Percentiles rank a stretch among this genome's conserved stretches.
phyloP scores from a whole-genome alignment of 2,329 filamentous ascomycete genomes.

The Nakataea oryzae region DNA sequence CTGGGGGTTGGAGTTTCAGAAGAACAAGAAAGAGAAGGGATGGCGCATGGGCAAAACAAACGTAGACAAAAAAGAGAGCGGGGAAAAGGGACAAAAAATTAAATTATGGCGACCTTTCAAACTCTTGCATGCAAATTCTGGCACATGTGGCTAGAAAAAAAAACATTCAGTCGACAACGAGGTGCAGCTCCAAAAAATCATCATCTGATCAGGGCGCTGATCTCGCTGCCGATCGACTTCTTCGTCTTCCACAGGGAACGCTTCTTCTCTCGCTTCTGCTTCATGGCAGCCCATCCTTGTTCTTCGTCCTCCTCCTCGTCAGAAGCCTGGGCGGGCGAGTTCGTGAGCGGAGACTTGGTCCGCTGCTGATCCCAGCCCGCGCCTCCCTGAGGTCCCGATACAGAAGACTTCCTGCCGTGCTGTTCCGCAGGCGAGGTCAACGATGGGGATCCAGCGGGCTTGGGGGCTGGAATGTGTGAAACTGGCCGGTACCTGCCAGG shows the following conservation, averaged over 20 bases:
- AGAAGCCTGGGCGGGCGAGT: slow-evolving; percentile 28
- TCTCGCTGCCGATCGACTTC: slow-evolving; percentile 38
- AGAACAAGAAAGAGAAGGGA: not conserved
- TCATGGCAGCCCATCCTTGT: slow-evolving; percentile 61
- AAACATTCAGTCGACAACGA: not conserved
- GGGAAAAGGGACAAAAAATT: slow-evolving; percentile 17
- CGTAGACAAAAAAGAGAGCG: not conserved
- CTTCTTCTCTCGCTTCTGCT: slow-evolving; percentile 58
- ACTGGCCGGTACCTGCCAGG: slow-evolving; percentile 88
- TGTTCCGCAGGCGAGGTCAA: slow-evolving; percentile 7
- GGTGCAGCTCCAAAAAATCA: not conserved
- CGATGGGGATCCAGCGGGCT: slow-evolving; percentile 9
- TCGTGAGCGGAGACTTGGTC: slow-evolving; percentile 21
- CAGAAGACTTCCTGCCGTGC: slow-evolving; percentile 25
- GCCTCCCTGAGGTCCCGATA: slow-evolving; percentile 22
- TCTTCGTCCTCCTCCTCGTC: slow-evolving; percentile 60
- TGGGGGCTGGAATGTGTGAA: slow-evolving; percentile 40
- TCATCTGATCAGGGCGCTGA: slow-evolving; percentile 36
- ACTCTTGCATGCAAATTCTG: not conserved
- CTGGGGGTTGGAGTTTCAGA: not conserved
- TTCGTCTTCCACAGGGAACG: slow-evolving; percentile 54
- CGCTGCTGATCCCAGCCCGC: slow-evolving; percentile 14
- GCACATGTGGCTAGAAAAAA: not conserved
- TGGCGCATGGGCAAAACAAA: too few relatives aligned
- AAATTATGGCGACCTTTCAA: slow-evolving; percentile 12